Evolutionary conservation across 73 alveolate species (phyloP), one percentile per base, ranked within the genome.

Genomic region (Paramecium pentaurelia): DNA sequence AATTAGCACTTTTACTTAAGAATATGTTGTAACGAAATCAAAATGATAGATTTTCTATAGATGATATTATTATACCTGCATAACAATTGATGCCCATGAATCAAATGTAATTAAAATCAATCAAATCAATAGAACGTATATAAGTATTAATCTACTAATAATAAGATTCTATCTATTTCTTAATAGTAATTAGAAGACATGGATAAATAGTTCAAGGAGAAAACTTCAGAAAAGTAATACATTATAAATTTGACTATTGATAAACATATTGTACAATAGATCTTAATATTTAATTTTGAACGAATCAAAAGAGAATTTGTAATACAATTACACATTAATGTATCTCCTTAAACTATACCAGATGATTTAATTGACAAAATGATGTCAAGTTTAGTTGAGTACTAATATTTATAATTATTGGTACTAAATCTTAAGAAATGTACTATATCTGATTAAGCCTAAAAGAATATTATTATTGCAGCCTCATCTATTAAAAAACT

Each of bases 51-150:
- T 36, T 8, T 73, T 30, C 60, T 5, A 30, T 73, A 5, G 8
- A 32, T 30, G 87, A 73, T 9, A 34, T 73, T 3, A 30, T 25
- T 25, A 73, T 30, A 34, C 59, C 60, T 22, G 18, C 59, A 18
- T 38, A 73, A 73, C n/a, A 20, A 22, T 30, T 73, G 27, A 30
- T 73, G 60, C 87, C 87, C 2, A 73, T 73, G 87, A 73, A 73
- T 30, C 27, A 34, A 18, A 0, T 10, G 1, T 73, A 73, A 30
- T 44, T 73, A 1, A 20, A 73, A 42, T 9, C 27, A 34, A 25
- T 10, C 1, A 68, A 11, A 32, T 32, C 7, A 32, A 73, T 37
- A 2, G 87, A 37, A 38, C 5, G 87, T 37, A 20, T 73, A 12
- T 30, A 36, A 18, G 60, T 73, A 73, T 40, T 9, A 28, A 68